Conservation (phyloP, 352 stramenopile genomes). For the Phytophthora rubi region DNA sequence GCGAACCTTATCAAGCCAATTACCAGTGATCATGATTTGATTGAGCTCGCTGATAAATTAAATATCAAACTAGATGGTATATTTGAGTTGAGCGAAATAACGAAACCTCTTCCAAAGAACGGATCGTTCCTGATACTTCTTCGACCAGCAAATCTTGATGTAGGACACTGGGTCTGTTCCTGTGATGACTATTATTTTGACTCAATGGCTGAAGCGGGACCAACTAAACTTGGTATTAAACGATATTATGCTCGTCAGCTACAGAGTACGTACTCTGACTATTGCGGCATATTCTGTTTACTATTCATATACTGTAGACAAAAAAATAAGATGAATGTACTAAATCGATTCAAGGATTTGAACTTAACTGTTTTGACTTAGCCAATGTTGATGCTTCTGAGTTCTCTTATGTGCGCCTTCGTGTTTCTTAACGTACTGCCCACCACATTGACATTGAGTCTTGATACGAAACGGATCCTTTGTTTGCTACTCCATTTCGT, state of each 20-base stretch:
- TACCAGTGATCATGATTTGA: not conserved
- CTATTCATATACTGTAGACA: constrained; percentile 7
- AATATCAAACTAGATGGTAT: not conserved
- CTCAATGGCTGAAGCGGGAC: not conserved
- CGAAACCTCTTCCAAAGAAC: not conserved
- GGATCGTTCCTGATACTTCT: not conserved
- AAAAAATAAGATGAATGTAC: constrained; percentile 4
- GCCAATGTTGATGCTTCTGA: too few relatives aligned
- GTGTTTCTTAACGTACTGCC: too few relatives aligned
- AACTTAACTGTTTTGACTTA: not conserved
- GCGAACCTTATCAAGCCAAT: not conserved
- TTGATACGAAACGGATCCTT: too few relatives aligned
- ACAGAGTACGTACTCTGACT: constrained; percentile 5
- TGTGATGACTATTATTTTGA: not conserved
- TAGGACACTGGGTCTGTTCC: not conserved
- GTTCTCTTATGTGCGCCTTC: too few relatives aligned
- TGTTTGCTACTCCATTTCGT: too few relatives aligned
- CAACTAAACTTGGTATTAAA: not conserved
- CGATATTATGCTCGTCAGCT: constrained; percentile 10
- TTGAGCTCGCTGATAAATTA: not conserved
- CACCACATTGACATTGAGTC: too few relatives aligned
- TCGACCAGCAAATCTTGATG: not conserved
- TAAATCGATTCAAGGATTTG: not conserved
- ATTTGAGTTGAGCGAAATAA: not conserved
- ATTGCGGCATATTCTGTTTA: not conserved